Base-by-base conservation (phyloP, 805 yeast genomes). In the Starmerella stigmatis region DNA sequence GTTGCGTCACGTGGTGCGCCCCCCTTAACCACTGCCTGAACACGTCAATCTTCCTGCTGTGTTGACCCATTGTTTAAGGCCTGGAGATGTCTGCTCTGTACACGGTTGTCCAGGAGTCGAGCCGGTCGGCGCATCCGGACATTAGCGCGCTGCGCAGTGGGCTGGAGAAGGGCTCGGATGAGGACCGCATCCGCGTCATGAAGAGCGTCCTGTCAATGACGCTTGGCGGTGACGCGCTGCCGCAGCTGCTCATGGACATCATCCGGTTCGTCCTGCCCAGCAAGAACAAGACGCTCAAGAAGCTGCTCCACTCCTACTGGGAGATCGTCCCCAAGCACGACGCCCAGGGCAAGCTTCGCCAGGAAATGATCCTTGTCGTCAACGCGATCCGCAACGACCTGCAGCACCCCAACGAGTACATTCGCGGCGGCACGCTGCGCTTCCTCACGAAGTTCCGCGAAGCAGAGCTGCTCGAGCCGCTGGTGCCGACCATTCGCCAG, bases 221-320 rank as follows among this genome's bases (percentile, higher is more conserved):
- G 78, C 73, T 92, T 52, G 89, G 85, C 61, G 95, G 96, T 27
- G 94, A 89, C 58, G 78, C 94, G 48, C 71, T 89, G 78, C 94
- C 96, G 15, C 92, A 83, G 48, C 70, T 92, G 54, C 74, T 92
- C 65, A 92, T 92, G 98, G 95, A 88, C 62, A 84, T 92, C 56
- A 89, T 92, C 59, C 79, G 98, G 60, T 94, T 85, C 60, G 89
- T 94, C 47, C 86, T 92, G 96, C 98, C 99, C 13, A 84, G 95
- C 15, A 83, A 73, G 59, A 78, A 80, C 66, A 94, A 92, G 66
- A 83, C 79, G 58, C 76, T 94, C 65, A 92, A 92, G 72, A 92
- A 88, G 65, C 72, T 92, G 61, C 71, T 94, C 52, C 92, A 89
- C 60, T 84, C 86, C 59, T 92, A 92, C 70, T 92, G 97, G 97